phyloP scores from a whole-genome alignment of 2,329 filamentous ascomycete species.

The Fusarium tuaranense region DNA sequence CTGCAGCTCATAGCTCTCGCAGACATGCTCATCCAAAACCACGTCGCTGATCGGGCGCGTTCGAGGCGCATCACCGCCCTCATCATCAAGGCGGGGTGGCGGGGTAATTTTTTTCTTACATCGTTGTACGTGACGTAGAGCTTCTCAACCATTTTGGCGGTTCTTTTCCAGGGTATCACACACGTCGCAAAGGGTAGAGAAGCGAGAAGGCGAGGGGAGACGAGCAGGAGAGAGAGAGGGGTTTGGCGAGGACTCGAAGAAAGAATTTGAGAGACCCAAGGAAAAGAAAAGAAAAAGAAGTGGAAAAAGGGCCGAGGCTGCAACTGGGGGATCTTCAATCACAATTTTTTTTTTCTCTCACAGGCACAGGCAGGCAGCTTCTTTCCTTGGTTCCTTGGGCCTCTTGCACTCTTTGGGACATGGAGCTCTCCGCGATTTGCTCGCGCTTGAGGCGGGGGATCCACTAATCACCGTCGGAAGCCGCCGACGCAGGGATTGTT shows the following conservation, averaged over 20 bases:
- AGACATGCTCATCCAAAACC: neutral
- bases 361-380: neutral
- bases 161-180: slow-evolving; percentile 22
- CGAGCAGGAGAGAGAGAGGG: neutral
- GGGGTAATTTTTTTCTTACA: slow-evolving; percentile 63
- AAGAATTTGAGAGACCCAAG: slow-evolving; percentile 31
- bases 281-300: slow-evolving; percentile 22
- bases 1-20: neutral
- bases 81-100: slow-evolving; percentile 43
- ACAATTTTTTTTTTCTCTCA: slow-evolving; percentile 37
- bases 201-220: slow-evolving; percentile 7
- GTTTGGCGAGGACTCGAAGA: slow-evolving; percentile 11
- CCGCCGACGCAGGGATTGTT: slow-evolving; percentile 33
- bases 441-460: slow-evolving; percentile 10
- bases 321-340: slow-evolving; percentile 33
- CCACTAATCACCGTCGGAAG: slow-evolving; percentile 38
- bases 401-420: slow-evolving; percentile 28
- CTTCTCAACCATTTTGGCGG: slow-evolving; percentile 80
- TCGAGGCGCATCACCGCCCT: slow-evolving; percentile 33
- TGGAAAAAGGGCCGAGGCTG: slow-evolving; percentile 28
- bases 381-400: slow-evolving; percentile 17
- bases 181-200: slow-evolving; percentile 16
- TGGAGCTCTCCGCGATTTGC: slow-evolving; percentile 28
- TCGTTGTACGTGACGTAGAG: slow-evolving; percentile 93
- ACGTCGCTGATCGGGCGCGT: slow-evolving; percentile 15